Evolutionary conservation across 352 stramenopile species (phyloP), one percentile per base, ranked within the genome.

Genomic region (Globisporangium radiosum): DNA sequence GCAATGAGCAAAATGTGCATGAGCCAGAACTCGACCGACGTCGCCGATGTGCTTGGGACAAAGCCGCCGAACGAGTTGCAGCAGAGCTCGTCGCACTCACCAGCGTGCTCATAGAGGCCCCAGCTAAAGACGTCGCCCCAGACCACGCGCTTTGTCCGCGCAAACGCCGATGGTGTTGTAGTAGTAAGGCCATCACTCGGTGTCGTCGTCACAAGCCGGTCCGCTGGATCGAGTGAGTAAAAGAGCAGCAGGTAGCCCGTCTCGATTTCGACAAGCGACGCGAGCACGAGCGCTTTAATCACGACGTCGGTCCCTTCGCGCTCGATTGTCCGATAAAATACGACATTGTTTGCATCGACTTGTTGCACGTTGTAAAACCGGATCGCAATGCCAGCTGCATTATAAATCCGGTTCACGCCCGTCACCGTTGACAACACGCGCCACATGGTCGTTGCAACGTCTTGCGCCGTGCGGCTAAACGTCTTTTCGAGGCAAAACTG

Each of bases 1-100:
- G 76, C 79, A 52, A 89, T 87, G 39, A 87, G 57, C 51, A 87
- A 64, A 45, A 89, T 68, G 53, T 87, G 71, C 75, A 87, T 83
- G 52, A 87, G 69, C 79, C 79, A 89, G 53, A 87, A 87, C 57
- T 81, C 62, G 39, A 82, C 56, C 52, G 67, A 82, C 64, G 72
- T 72, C 8, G 68, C 75, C 13, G 71, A 49, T 45, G 77, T 70
- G 17, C 52, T 65, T 14, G 62, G 65, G 43, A 89, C 75, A 44
- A 85, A 85, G 17, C 79, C 79, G 39, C 79, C 79, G 55, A 89
- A 87, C 45, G 69, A 81, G 51, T 89, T 83, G 51, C 66, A 68
- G 52, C 78, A 88, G 56, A 84, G 69, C 40, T 80, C 63, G 14
- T 67, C 55, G 7, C 63, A 44, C 3, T 72, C 61, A 2, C 75